Evolutionary conservation across 2,329 filamentous ascomycete genomes (phyloP).

Genomic region (Botrytis paeoniae): DNA sequence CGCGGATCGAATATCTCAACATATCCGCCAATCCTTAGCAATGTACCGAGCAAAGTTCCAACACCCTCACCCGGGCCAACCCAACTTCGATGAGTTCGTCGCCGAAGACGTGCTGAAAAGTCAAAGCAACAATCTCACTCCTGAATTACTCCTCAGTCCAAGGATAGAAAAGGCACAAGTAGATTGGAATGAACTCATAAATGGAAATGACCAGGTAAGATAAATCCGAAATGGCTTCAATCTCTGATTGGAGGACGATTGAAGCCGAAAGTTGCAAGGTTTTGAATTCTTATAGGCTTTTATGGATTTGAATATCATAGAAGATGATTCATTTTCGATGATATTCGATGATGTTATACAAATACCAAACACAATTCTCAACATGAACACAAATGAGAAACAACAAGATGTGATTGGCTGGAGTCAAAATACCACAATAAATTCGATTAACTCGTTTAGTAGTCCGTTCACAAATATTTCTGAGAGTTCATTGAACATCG

Average conservation of each 20-base stretch:
- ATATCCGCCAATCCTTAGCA: not conserved
- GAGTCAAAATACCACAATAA: too few species aligned
- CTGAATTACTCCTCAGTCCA: not conserved
- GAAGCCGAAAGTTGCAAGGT: not conserved
- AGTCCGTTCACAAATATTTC: not conserved
- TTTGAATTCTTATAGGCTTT: conserved; percentile 3
- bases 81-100: not conserved
- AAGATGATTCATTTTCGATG: not conserved
- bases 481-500: not conserved
- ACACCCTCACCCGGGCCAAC: not conserved
- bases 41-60: not conserved
- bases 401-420: not conserved
- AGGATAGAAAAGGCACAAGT: not conserved
- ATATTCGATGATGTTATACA: conserved; percentile 6
- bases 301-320: not conserved
- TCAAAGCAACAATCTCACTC: not conserved
- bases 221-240: not conserved
- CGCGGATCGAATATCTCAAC: not conserved
- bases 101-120: not conserved
- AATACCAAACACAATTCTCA: not conserved
- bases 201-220: conserved; percentile 1
- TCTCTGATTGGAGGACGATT: not conserved
- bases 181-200: not conserved
- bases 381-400: not conserved
- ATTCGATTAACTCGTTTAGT: too few species aligned